phyloP scores from a whole-genome alignment of 2,329 filamentous ascomycete genomes.

The Lomentospora prolificans region DNA sequence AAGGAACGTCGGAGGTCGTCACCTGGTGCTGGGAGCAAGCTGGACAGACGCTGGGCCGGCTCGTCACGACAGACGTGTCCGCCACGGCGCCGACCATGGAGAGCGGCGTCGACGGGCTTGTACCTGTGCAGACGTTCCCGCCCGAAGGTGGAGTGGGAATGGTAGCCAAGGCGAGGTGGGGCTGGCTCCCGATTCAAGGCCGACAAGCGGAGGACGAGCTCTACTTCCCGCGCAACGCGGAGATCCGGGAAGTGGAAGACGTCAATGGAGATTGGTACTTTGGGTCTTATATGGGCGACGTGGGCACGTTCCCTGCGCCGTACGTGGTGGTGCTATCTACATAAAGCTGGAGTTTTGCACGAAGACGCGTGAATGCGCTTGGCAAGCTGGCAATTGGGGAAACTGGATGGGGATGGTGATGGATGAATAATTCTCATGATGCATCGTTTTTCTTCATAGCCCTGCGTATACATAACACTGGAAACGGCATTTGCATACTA shows the following conservation, averaged over 20 bases:
- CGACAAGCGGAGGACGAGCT: constrained; percentile 58
- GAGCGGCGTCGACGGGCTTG: constrained; percentile 10
- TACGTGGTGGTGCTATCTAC: constrained; percentile 50
- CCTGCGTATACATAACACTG: background rate
- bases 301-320: constrained; percentile 70
- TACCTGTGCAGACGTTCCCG: constrained; percentile 42
- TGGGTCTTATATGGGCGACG: constrained; percentile 72
- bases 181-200: constrained; percentile 60
- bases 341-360: background rate
- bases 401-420: background rate
- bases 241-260: constrained; percentile 74
- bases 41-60: constrained; percentile 28
- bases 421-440: background rate
- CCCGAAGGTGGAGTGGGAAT: constrained; percentile 66
- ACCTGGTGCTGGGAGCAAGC: constrained; percentile 43
- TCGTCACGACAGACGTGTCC: constrained; percentile 43
- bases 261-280: constrained; percentile 88
- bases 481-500: background rate
- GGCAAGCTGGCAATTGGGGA: too few relatives aligned
- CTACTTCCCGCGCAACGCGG: constrained; percentile 71
- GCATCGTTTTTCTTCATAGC: background rate
- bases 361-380: too few relatives aligned
- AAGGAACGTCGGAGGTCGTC: constrained; percentile 27
- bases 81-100: constrained; percentile 25
- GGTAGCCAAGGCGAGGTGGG: constrained; percentile 52